Percentiles rank a stretch among this genome's conserved stretches.
phyloP scores from a whole-genome alignment of 2,329 filamentous ascomycete genomes.

The Tolypocladium inflatum region DNA sequence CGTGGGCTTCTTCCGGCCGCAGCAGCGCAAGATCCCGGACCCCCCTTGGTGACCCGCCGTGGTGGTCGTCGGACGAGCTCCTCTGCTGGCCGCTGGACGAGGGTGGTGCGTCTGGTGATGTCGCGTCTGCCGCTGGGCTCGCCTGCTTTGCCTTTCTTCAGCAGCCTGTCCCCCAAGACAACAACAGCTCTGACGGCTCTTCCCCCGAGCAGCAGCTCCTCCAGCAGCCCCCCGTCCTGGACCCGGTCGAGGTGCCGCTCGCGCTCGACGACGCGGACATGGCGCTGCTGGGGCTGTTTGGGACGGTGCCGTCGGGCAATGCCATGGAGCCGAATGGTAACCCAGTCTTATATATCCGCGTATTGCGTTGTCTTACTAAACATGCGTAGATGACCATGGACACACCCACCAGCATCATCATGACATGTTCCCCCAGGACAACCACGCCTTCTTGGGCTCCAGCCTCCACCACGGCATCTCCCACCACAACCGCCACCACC shows the following conservation, averaged over 20 bases:
- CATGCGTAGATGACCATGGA: background rate
- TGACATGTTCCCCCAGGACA: background rate
- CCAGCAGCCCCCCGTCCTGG: background rate
- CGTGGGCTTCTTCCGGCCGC: slow-evolving; percentile 7
- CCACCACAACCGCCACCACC: background rate
- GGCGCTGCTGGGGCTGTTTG: slow-evolving; percentile 2
- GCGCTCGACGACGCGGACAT: slow-evolving; percentile 1
- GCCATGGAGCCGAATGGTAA: slow-evolving; percentile 1
- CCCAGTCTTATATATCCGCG: background rate
- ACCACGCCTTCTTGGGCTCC: slow-evolving; percentile 1
- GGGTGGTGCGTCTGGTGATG: no score
- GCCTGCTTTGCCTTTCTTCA: background rate
- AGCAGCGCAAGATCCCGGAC: slow-evolving; percentile 7
- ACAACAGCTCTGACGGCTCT: background rate
- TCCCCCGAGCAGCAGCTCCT: background rate
- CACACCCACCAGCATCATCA: background rate
- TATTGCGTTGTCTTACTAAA: background rate
- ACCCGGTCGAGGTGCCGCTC: background rate
- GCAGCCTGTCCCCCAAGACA: background rate
- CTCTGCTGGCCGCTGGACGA: background rate
- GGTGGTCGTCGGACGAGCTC: slow-evolving; percentile 4
- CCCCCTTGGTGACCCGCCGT: slow-evolving; percentile 8
- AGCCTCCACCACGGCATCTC: slow-evolving; percentile 1
- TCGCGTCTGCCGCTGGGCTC: background rate
- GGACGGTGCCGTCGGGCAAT: background rate